Percentiles rank a stretch among this genome's conserved stretches.
These are phyloP conservation scores for Alternaria sp. DNA, from an alignment of 2,329 filamentous ascomycete genomes.

Conservation along the genomic window DNA sequence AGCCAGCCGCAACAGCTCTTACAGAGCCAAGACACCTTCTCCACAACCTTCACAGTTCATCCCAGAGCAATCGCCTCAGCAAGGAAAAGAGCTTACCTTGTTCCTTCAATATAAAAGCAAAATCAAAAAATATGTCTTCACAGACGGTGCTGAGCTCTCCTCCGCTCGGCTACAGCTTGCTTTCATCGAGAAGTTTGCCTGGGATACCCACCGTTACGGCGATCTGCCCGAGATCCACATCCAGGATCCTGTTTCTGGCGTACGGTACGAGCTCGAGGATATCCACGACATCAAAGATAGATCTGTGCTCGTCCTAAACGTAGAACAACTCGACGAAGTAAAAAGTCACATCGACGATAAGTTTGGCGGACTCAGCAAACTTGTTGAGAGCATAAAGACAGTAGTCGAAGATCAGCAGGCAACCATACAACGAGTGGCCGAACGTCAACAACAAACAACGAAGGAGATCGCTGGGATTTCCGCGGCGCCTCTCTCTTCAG, in stretches of 20 bases:
- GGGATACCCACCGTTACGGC: conserved; percentile 96
- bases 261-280: conserved; percentile 97
- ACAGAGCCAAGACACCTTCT: conserved; percentile 48
- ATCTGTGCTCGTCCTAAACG: conserved; percentile 91
- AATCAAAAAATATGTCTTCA: conserved; percentile 92
- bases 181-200: conserved; percentile 99
- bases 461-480: conserved; percentile 81
- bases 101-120: conserved; percentile 97
- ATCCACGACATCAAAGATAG: conserved; percentile 92
- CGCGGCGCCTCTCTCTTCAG: conserved; percentile 53
- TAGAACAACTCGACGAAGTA: conserved; percentile 93
- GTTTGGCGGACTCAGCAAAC: conserved; percentile 76
- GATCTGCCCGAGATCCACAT: conserved; percentile 98
- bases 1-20: conserved; percentile 42
- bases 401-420: conserved; percentile 83
- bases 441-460: conserved; percentile 86
- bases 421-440: conserved; percentile 84
- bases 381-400: conserved; percentile 87
- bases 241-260: conserved; percentile 91
- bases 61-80: conserved; percentile 70
- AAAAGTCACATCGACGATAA: conserved; percentile 96
- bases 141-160: conserved; percentile 85
- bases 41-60: conserved; percentile 56
- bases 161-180: conserved; percentile 90
- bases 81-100: conserved; percentile 86